Evolutionary conservation across 306 rosid genomes (phyloP).

Genomic region (Macrotyloma uniflorum): DNA sequence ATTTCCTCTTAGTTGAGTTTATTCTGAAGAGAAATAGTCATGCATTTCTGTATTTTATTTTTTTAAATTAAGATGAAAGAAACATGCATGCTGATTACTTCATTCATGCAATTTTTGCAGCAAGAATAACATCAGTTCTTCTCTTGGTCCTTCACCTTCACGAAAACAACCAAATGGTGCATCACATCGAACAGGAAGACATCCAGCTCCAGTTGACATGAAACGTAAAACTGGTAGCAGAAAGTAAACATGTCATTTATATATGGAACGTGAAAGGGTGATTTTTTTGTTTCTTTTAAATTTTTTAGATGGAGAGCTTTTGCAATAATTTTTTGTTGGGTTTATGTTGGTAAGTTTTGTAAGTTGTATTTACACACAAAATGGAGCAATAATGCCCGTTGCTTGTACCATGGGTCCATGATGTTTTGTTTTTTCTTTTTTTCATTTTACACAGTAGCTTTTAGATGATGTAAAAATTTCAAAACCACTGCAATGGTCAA

Average conservation of each 20-base stretch:
- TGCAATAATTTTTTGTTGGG: conserved; percentile 27
- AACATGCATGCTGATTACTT: background rate
- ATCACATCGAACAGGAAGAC: conserved; percentile 66
- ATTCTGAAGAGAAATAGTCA: background rate
- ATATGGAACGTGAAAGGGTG: conserved; percentile 41
- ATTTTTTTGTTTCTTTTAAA: conserved; percentile 27
- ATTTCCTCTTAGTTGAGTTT: background rate
- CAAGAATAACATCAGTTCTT: conserved; percentile 54
- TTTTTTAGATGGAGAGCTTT: conserved; percentile 50
- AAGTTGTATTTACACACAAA: conserved; percentile 50
- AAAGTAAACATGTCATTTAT: conserved; percentile 53
- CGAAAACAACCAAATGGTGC: conserved; percentile 66
- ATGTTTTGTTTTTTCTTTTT: conserved; percentile 22
- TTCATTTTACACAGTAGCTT: conserved; percentile 21
- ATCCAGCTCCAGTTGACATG: conserved; percentile 69
- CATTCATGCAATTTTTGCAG: conserved; percentile 48
- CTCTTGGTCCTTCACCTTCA: conserved; percentile 81
- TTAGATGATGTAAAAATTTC: conserved; percentile 40
- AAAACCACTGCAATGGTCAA: conserved; percentile 22
- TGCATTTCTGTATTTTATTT: too few species aligned
- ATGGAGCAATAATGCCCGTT: conserved; percentile 83
- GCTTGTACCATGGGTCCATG: conserved; percentile 62
- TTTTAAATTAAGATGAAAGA: background rate
- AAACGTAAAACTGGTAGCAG: conserved; percentile 75
- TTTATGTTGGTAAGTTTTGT: conserved; percentile 49